Conservation (phyloP, 108 stramenopile species). For the Skeletonema potamos region DNA sequence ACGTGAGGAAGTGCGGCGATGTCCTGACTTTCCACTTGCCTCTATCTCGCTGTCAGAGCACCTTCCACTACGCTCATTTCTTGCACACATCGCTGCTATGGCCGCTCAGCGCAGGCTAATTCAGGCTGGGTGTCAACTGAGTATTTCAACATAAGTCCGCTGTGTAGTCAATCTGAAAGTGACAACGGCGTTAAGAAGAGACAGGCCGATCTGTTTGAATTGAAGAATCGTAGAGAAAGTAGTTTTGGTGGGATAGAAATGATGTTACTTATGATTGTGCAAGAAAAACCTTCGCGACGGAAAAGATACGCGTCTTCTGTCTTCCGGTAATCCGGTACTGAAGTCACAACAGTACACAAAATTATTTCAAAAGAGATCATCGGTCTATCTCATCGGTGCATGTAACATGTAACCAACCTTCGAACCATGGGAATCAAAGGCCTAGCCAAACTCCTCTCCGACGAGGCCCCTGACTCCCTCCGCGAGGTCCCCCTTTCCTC, state of each 20-base stretch:
- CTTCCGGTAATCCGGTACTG: not conserved
- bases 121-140: too few species aligned
- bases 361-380: too few species aligned
- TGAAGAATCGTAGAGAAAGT: too few species aligned
- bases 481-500: slow-evolving; percentile 89
- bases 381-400: not conserved
- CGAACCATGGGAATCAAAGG: slow-evolving; percentile 96
- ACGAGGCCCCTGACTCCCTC: slow-evolving; percentile 94
- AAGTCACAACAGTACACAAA: too few species aligned
- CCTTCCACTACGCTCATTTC: not conserved
- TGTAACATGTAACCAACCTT: not conserved
- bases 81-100: not conserved
- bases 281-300: too few species aligned
- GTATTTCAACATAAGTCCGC: too few species aligned
- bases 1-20: not conserved
- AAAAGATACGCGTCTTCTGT: not conserved
- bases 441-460: slow-evolving; percentile 93
- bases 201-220: too few species aligned
- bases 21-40: too few species aligned
- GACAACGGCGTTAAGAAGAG: too few species aligned
- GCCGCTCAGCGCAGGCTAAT: not conserved
- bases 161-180: too few species aligned
- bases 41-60: not conserved
- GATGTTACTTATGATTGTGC: too few species aligned
- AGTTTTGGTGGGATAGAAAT: too few species aligned